Base-by-base conservation (phyloP, 1,139 yeast species). In the Taphrina communis region DNA sequence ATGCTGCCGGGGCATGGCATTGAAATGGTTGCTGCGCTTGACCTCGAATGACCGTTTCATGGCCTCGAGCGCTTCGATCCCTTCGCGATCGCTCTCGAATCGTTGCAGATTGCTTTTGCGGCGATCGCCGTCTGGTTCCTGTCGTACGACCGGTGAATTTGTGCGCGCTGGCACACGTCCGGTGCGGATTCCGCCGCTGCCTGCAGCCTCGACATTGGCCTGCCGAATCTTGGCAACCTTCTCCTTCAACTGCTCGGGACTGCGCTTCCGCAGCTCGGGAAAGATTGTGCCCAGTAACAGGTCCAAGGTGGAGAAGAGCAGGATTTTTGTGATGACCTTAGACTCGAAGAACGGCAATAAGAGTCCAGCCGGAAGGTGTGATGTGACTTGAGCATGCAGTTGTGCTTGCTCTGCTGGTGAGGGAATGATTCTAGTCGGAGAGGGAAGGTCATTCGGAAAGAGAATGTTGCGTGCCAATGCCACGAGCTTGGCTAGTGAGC, bases 171-270 rank as follows among this genome's bases (percentile, higher is more conserved):
- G 53, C 36, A 50, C n/a, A n/a, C 53, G 58, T n/a, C 60, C 60
- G 9, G 50, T 56, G 0, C 50, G 35, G 9, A 63, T 63, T 6
- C 67, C 67, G 6, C 67, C 60, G 14, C 31, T 25, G 46, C 67
- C 67, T 8, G 39, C 38, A 17, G 67, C 67, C 25, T 63, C 67
- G 12, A 17, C 9, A 36, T 63, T 57, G 14, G 67, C 67, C 31
- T 42, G 44, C n/a, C 52, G 46, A 31, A 63, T 63, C 39, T 31
- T 35, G 60, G 42, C 42, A 17, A 56, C 53, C 48, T 63, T 63
- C 56, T 63, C 46, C 38, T 48, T 53, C 39, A 63, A 21, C 21
- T 63, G 67, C 25, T 63, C 67, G 6, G 67, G 61, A n/a, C 55
- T 63, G 35, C 59, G 60, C 25, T 36, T 42, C 38, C 46, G 55